These are phyloP conservation scores for Podila verticillata DNA, from an alignment of 192 early-diverging fungal genomes.

Conservation along the genomic window DNA sequence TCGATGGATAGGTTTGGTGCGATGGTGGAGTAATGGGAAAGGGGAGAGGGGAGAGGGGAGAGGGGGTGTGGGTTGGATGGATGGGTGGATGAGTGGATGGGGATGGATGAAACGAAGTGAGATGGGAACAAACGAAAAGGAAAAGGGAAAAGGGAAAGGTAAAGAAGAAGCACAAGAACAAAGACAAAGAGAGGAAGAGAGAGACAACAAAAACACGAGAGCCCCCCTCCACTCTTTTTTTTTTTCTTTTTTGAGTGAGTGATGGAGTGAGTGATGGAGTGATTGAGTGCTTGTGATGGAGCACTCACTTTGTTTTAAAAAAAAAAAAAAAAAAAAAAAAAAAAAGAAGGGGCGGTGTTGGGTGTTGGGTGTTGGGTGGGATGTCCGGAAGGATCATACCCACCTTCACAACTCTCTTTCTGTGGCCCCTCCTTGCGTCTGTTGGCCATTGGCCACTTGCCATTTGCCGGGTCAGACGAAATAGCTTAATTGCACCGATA, in stretches of 20 bases:
- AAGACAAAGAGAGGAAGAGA: background rate
- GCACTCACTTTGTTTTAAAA: too few species aligned
- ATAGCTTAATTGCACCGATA: too few species aligned
- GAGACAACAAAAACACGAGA: background rate
- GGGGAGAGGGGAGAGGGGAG: too few species aligned
- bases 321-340: background rate
- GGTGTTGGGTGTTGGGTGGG: too few species aligned
- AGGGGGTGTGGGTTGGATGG: too few species aligned
- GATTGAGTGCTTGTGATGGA: background rate
- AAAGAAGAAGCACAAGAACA: background rate
- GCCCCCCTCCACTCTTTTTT: background rate
- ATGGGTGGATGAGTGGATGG: background rate
- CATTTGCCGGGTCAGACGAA: too few species aligned
- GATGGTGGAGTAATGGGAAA: slow-evolving; percentile 1
- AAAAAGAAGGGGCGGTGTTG: background rate
- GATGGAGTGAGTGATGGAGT: background rate
- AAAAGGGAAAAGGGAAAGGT: background rate
- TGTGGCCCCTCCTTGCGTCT: too few species aligned
- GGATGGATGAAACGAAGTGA: background rate
- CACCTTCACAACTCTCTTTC: too few species aligned
- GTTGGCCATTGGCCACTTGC: too few species aligned
- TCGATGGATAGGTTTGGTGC: too few species aligned
- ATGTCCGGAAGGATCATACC: too few species aligned
- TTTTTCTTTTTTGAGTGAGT: background rate
- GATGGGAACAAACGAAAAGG: background rate